Evolutionary conservation across 306 rosid genomes (phyloP).

Genomic region (Calophaca sinica): DNA sequence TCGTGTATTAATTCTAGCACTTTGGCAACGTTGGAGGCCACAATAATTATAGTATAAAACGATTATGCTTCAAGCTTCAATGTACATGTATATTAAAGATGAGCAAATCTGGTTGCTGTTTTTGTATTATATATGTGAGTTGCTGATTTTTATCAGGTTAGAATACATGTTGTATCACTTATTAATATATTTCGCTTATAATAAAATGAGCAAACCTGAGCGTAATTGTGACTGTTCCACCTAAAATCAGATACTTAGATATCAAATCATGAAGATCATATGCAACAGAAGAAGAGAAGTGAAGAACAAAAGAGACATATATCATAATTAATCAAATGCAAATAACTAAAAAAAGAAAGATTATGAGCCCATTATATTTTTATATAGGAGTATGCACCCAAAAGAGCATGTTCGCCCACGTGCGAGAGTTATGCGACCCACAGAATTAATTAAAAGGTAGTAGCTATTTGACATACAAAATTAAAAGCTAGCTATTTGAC

Average conservation of each 20-base stretch:
- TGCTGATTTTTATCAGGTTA: too few relatives aligned
- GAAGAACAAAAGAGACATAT: neutral
- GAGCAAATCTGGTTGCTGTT: too few relatives aligned
- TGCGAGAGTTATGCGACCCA: slow-evolving; percentile 3
- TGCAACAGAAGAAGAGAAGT: neutral
- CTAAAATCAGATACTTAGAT: neutral
- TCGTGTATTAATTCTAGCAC: neutral
- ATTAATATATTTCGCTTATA: too few relatives aligned
- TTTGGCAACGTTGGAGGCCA: slow-evolving; percentile 17
- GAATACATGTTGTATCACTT: too few relatives aligned
- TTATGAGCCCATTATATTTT: neutral
- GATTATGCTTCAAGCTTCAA: neutral
- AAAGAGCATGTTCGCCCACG: slow-evolving; percentile 10
- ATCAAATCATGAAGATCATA: neutral
- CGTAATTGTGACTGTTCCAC: neutral
- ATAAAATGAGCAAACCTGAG: too few relatives aligned
- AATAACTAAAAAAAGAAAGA: neutral
- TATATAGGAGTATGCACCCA: too few relatives aligned
- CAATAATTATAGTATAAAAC: neutral
- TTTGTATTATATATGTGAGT: too few relatives aligned
- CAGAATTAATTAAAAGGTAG: too few relatives aligned
- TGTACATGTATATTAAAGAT: too few relatives aligned
- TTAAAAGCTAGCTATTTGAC: neutral
- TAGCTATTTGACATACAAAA: too few relatives aligned
- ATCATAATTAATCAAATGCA: neutral